phyloP scores from a whole-genome alignment of 306 rosid species.

The Urtica urens region DNA sequence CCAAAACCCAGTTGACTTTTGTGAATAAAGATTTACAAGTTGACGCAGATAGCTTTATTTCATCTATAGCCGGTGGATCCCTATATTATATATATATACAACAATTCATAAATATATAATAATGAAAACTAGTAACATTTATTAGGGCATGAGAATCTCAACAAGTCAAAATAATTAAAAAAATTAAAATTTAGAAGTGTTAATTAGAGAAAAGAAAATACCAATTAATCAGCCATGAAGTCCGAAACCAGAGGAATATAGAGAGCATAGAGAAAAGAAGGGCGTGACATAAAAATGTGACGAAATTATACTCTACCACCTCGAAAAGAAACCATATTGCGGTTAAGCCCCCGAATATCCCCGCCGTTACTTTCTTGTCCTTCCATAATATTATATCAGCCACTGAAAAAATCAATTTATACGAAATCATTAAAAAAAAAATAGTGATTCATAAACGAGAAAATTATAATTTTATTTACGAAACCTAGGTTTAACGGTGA shows the following conservation, averaged over 20 bases:
- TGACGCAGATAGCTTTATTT: slow-evolving; percentile 33
- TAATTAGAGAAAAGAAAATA: slow-evolving; percentile 8
- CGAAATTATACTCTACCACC: slow-evolving; percentile 43
- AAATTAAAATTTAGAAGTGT: background rate
- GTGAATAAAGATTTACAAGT: slow-evolving; percentile 17
- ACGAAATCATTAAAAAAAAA: background rate
- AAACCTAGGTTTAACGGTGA: background rate
- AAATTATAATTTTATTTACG: background rate
- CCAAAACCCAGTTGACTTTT: slow-evolving; percentile 28
- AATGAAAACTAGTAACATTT: background rate
- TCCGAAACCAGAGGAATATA: slow-evolving; percentile 38
- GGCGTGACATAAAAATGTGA: slow-evolving; percentile 38
- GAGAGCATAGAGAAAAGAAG: slow-evolving; percentile 38
- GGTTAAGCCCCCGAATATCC: slow-evolving; percentile 31
- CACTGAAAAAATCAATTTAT: slow-evolving; percentile 22
- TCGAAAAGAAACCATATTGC: slow-evolving; percentile 44
- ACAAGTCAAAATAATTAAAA: background rate
- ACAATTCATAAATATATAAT: too few species aligned
- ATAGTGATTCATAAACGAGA: background rate
- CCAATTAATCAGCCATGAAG: slow-evolving; percentile 39
- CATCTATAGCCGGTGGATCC: slow-evolving; percentile 2
- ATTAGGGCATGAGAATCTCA: too few species aligned
- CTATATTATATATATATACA: too few species aligned
- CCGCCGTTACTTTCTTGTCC: slow-evolving; percentile 36
- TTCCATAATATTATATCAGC: slow-evolving; percentile 56